A percentile compares a stretch with the other conserved stretches of the same genome.
phyloP scores from a whole-genome alignment of 2,329 filamentous ascomycete genomes.

The Aureobasidium sp. region DNA sequence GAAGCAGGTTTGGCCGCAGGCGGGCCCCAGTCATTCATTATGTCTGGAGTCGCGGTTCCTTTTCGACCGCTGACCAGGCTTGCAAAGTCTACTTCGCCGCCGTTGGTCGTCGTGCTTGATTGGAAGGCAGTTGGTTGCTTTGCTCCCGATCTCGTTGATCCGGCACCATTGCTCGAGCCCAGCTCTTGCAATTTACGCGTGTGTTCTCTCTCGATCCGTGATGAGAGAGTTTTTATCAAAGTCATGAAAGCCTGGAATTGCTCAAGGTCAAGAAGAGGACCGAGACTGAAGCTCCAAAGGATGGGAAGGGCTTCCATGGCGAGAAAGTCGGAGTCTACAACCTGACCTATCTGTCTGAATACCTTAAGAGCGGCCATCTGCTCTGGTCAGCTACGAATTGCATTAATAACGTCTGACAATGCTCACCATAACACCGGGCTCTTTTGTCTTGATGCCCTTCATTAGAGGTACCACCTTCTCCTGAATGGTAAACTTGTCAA shows the following conservation, averaged over 20 bases:
- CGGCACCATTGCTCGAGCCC: slow-evolving; percentile 44
- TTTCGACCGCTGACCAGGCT: slow-evolving; percentile 74
- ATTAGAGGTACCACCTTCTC: slow-evolving; percentile 91
- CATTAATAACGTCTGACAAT: accelerated
- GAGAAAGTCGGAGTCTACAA: slow-evolving; percentile 83
- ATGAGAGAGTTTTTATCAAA: slow-evolving; percentile 73
- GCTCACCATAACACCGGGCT: slow-evolving; percentile 80
- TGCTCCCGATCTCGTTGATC: slow-evolving; percentile 36
- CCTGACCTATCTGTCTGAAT: slow-evolving; percentile 71
- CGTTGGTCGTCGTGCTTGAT: slow-evolving; percentile 29
- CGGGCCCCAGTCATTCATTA: slow-evolving; percentile 39
- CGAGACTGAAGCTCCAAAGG: slow-evolving; percentile 85
- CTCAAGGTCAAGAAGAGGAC: slow-evolving; percentile 76
- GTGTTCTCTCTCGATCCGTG: slow-evolving; percentile 81
- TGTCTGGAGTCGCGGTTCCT: slow-evolving; percentile 29
- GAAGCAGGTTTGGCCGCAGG: slow-evolving; percentile 29
- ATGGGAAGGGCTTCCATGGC: slow-evolving; percentile 86
- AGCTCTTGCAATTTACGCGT: slow-evolving; percentile 82
- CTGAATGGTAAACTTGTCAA: slow-evolving; percentile 98
- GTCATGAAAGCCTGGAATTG: slow-evolving; percentile 87
- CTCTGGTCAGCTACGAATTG: background rate
- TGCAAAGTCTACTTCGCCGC: slow-evolving; percentile 74
- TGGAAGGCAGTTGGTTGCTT: slow-evolving; percentile 49
- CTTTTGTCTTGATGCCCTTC: slow-evolving; percentile 92
- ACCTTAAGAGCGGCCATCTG: slow-evolving; percentile 77